Percentiles rank a stretch among this genome's conserved stretches.
phyloP scores from a whole-genome alignment of 768 basidiomycete genomes.

The Suillus paluster region DNA sequence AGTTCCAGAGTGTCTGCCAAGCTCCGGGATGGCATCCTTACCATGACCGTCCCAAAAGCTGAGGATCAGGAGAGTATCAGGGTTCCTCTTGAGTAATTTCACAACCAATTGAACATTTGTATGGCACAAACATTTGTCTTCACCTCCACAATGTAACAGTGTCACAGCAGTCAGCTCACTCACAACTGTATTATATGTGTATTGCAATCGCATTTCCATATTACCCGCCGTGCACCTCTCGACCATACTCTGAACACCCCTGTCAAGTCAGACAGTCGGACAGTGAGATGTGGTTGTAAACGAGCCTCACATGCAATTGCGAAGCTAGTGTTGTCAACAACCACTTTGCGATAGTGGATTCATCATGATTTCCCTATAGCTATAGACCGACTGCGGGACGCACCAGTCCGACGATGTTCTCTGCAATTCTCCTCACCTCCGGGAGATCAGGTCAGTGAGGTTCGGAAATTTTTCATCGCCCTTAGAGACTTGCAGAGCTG shows the following conservation, averaged over 20 bases:
- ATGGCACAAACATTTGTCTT: background rate
- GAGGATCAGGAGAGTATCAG: slow-evolving; percentile 60
- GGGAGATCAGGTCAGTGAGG: background rate
- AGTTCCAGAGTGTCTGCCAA: slow-evolving; percentile 61
- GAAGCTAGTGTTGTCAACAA: background rate
- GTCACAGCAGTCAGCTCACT: background rate
- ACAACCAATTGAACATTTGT: background rate
- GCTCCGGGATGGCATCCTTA: slow-evolving; percentile 71
- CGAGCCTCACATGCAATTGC: background rate
- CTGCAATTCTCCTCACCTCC: background rate
- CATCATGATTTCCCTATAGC: background rate
- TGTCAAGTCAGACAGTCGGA: background rate
- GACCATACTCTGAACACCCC: background rate
- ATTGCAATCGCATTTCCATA: background rate
- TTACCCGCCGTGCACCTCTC: background rate
- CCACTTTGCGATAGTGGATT: background rate
- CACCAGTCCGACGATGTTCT: no score
- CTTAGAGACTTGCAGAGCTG: background rate
- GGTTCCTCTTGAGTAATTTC: slow-evolving; percentile 41
- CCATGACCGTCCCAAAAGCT: slow-evolving; percentile 60
- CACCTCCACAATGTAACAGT: background rate
- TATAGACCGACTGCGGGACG: no score
- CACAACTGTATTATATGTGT: background rate
- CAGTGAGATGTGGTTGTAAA: no score
- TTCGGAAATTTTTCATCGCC: background rate